A percentile compares a stretch with the other conserved stretches of the same genome.
Conservation (phyloP, 345 rosid genomes). For the Microcos paniculata region DNA sequence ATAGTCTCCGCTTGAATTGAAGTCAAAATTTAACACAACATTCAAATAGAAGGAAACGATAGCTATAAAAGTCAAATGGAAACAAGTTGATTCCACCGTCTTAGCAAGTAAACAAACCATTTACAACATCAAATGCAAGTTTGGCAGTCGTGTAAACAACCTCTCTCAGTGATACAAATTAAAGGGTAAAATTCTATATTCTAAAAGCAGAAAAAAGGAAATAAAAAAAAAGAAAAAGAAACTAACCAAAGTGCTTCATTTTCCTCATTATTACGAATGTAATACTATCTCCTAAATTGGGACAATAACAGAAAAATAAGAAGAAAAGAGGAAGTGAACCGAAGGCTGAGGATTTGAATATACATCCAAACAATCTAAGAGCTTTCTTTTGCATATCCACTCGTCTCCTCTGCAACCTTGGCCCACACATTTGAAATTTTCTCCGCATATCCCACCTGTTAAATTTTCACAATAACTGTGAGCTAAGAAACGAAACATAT, state of each 20-base stretch:
- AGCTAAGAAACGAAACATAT: not conserved
- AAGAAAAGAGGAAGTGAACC: not conserved
- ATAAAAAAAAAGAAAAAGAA: not conserved
- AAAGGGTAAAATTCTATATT: not conserved
- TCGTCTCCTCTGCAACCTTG: slow-evolving; percentile 85
- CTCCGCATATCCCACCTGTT: slow-evolving; percentile 94
- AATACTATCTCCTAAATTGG: slow-evolving; percentile 22
- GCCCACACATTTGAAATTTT: slow-evolving; percentile 89
- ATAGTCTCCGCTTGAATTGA: too few relatives aligned
- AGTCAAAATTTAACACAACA: too few relatives aligned
- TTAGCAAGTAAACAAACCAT: not conserved
- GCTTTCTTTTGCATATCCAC: slow-evolving; percentile 62
- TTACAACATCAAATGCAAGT: slow-evolving; percentile 15
- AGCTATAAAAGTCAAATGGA: not conserved
- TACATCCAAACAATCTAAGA: slow-evolving; percentile 35
- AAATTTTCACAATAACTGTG: not conserved
- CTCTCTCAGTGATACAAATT: slow-evolving; percentile 11
- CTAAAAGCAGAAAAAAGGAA: not conserved
- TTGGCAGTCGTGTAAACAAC: not conserved
- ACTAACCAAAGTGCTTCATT: slow-evolving; percentile 10
- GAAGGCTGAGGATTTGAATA: slow-evolving; percentile 30
- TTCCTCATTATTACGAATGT: slow-evolving; percentile 18
- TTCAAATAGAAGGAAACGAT: too few relatives aligned
- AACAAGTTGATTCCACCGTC: not conserved
- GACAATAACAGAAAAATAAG: slow-evolving; percentile 14